A percentile compares a stretch with the other conserved stretches of the same genome.
Conservation (phyloP, 371 early-diverging fungal genomes). For the Fennellomyces sp. region DNA sequence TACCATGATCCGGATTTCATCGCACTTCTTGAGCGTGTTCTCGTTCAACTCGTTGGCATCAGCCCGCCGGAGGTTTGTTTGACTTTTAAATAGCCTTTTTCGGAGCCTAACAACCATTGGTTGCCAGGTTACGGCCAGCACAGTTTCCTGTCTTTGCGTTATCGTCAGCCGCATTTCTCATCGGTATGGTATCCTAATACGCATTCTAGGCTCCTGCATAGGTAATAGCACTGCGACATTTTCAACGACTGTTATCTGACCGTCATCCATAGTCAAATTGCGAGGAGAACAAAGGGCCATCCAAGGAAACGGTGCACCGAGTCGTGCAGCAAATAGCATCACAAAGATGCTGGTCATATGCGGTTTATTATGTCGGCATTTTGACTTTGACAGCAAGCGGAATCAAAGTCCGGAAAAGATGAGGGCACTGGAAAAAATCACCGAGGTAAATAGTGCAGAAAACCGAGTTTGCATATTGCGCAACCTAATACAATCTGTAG, state of each 20-base stretch:
- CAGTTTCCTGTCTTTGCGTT: conserved; percentile 76
- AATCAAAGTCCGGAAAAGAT: conserved; percentile 31
- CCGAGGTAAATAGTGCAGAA: conserved; percentile 15
- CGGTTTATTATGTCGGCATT: conserved; percentile 72
- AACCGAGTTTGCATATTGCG: neutral
- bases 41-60: conserved; percentile 57
- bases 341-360: conserved; percentile 55
- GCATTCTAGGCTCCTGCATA: conserved; percentile 62
- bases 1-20: conserved; percentile 59
- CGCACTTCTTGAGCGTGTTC: conserved; percentile 51
- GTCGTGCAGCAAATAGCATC: conserved; percentile 9
- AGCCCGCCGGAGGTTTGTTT: conserved; percentile 56
- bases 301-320: conserved; percentile 11
- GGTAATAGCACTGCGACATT: conserved; percentile 21
- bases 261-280: conserved; percentile 24
- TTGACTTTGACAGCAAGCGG: conserved; percentile 74
- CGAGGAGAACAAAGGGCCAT: conserved; percentile 30
- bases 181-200: conserved; percentile 64
- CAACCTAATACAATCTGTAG: neutral
- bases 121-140: conserved; percentile 59
- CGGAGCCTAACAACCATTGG: too few relatives aligned
- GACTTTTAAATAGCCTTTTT: too few relatives aligned
- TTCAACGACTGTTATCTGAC: neutral
- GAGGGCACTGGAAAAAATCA: conserved; percentile 15
- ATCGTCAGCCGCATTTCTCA: conserved; percentile 67